phyloP scores from a whole-genome alignment of 1,139 yeast genomes.

The Yamadazyma jaroonii region DNA sequence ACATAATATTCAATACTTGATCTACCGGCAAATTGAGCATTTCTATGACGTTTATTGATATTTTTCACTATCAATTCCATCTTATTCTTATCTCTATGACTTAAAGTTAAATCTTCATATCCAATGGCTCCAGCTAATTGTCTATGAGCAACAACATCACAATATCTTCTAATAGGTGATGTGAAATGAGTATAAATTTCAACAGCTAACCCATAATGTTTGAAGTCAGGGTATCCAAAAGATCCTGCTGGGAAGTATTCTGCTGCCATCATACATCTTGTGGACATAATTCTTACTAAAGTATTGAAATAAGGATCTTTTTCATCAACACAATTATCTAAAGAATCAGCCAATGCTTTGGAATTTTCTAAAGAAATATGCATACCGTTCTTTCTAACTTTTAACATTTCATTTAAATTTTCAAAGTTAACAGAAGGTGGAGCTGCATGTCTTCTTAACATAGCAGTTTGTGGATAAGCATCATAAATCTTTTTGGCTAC shows the following conservation, averaged over 20 bases:
- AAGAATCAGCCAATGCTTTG: slow-evolving; percentile 88
- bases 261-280: slow-evolving; percentile 99
- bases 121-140: slow-evolving; percentile 97
- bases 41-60: slow-evolving; percentile 91
- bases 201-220: slow-evolving; percentile 96
- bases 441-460: slow-evolving; percentile 94
- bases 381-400: slow-evolving; percentile 75
- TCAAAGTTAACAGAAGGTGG: slow-evolving; percentile 96
- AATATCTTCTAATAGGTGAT: slow-evolving; percentile 96
- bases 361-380: slow-evolving; percentile 80
- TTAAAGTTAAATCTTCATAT: slow-evolving; percentile 77
- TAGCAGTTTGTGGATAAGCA: slow-evolving; percentile 95
- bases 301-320: slow-evolving; percentile 91
- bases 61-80: slow-evolving; percentile 89
- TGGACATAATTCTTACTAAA: slow-evolving; percentile 91
- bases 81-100: slow-evolving; percentile 83
- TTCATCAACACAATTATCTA: slow-evolving; percentile 82
- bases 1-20: slow-evolving; percentile 97
- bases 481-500: slow-evolving; percentile 92
- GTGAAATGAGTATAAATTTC: slow-evolving; percentile 98
- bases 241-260: slow-evolving; percentile 96
- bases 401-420: slow-evolving; percentile 79
- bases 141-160: slow-evolving; percentile 96
- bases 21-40: slow-evolving; percentile 98
- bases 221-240: slow-evolving; percentile 87